A percentile compares a stretch with the other conserved stretches of the same genome.
These are phyloP conservation scores for Nitzschia sp. DNA, from an alignment of 108 stramenopile genomes.

Conservation along the genomic window DNA sequence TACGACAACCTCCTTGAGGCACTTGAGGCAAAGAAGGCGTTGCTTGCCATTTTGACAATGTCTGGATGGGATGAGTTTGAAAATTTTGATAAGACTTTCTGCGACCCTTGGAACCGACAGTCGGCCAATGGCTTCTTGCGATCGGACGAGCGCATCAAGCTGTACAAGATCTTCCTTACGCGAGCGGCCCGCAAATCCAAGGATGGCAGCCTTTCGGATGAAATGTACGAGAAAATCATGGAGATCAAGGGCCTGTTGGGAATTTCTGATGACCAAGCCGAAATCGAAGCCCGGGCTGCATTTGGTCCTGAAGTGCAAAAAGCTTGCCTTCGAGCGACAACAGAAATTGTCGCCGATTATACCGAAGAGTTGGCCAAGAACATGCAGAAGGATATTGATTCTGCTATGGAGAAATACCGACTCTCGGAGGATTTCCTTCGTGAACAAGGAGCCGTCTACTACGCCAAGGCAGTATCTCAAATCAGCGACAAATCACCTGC, in stretches of 20 bases:
- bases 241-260: conserved; percentile 72
- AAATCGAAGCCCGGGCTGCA: conserved; percentile 51
- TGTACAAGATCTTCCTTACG: conserved; percentile 75
- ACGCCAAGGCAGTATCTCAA: conserved; percentile 61
- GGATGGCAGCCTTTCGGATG: conserved; percentile 66
- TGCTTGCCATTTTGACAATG: conserved; percentile 57
- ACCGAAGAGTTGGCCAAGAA: conserved; percentile 68
- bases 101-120: conserved; percentile 63
- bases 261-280: conserved; percentile 67
- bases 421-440: conserved; percentile 65
- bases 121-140: conserved; percentile 77
- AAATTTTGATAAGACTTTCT: conserved; percentile 68
- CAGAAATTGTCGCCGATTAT: conserved; percentile 70
- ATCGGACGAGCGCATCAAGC: conserved; percentile 60
- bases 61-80: conserved; percentile 78
- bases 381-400: conserved; percentile 60
- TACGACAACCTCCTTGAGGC: conserved; percentile 71
- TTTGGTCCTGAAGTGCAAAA: conserved; percentile 80
- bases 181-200: conserved; percentile 57
- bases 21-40: conserved; percentile 69
- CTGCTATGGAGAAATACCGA: conserved; percentile 49
- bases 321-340: conserved; percentile 50
- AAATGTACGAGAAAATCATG: conserved; percentile 47
- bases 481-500: conserved; percentile 57
- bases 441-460: conserved; percentile 58